Evolutionary conservation across 805 yeast genomes (phyloP).

Genomic region (Suhomyces pyralidae): DNA sequence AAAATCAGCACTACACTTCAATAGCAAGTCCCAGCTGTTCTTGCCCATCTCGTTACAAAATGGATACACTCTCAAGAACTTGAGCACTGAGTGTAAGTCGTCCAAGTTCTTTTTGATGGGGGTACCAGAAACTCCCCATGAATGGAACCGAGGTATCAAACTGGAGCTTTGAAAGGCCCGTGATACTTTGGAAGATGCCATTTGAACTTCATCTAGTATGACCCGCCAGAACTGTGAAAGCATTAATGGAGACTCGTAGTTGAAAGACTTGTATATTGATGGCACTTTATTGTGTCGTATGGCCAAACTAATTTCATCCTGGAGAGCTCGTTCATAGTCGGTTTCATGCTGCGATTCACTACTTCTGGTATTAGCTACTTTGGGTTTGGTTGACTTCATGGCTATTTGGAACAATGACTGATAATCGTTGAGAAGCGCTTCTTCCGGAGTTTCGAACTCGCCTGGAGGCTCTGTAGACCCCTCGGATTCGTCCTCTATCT

Average conservation of each 20-base stretch:
- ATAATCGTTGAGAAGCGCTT: conserved; percentile 15
- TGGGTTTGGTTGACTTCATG: conserved; percentile 21
- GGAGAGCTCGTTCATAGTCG: conserved; percentile 31
- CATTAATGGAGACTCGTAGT: conserved; percentile 79
- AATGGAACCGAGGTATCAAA: conserved; percentile 76
- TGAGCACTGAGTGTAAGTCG: conserved; percentile 70
- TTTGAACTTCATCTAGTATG: conserved; percentile 90
- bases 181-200: conserved; percentile 72
- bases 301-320: conserved; percentile 31
- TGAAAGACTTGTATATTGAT: conserved; percentile 25
- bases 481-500: conserved; percentile 5
- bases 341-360: conserved; percentile 20
- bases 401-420: conserved; percentile 26
- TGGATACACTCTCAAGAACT: conserved; percentile 67
- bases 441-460: conserved; percentile 14
- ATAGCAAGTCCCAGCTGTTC: conserved; percentile 38
- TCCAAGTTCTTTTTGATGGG: conserved; percentile 66
- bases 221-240: conserved; percentile 85
- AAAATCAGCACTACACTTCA: conserved; percentile 21
- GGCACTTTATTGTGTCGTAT: conserved; percentile 26
- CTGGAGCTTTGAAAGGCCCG: conserved; percentile 80
- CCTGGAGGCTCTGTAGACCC: conserved; percentile 14
- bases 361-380: conserved; percentile 23
- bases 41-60: conserved; percentile 46
- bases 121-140: conserved; percentile 98